Evolutionary conservation across 768 basidiomycete genomes (phyloP).

Genomic region (Holtermannia corniformis): DNA sequence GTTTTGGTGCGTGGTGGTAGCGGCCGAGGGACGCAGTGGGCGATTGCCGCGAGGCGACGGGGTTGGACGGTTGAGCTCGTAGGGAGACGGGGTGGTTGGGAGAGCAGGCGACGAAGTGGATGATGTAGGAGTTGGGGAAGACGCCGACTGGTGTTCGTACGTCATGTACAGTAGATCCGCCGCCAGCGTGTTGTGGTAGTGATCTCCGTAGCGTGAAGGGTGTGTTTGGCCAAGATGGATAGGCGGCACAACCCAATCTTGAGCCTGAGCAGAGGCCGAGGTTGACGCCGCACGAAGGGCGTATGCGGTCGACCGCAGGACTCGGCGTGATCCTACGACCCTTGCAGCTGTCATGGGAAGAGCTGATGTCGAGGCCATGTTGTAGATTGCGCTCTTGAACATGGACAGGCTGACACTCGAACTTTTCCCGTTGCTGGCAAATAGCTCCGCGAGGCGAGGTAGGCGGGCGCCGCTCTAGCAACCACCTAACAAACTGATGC

Average conservation of each 20-base stretch:
- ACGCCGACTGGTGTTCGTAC: conserved; percentile 55
- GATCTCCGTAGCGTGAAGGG: conserved; percentile 60
- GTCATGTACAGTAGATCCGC: conserved; percentile 93
- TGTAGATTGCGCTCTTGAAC: too few species aligned
- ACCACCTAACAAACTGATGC: background rate
- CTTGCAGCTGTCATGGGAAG: too few species aligned
- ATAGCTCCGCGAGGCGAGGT: too few species aligned
- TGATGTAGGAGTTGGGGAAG: conserved; percentile 47
- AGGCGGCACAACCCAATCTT: conserved; percentile 18
- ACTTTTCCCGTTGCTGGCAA: too few species aligned
- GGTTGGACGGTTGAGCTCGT: conserved; percentile 66
- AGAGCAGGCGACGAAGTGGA: conserved; percentile 42
- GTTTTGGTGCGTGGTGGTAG: conserved; percentile 57
- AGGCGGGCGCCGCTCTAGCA: too few species aligned
- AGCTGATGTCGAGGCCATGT: too few species aligned
- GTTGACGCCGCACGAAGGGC: too few species aligned
- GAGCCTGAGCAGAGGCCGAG: conserved; percentile 2
- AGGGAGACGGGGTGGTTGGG: conserved; percentile 56
- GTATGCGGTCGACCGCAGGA: too few species aligned
- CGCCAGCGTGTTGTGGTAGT: conserved; percentile 72
- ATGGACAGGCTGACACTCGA: too few species aligned
- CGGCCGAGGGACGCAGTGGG: conserved; percentile 49
- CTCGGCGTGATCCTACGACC: too few species aligned
- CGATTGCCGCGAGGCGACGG: conserved; percentile 57
- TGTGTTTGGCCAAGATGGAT: conserved; percentile 42